Evolutionary conservation across 2,329 filamentous ascomycete species (phyloP).

Genomic region (Neonectria magnoliae): DNA sequence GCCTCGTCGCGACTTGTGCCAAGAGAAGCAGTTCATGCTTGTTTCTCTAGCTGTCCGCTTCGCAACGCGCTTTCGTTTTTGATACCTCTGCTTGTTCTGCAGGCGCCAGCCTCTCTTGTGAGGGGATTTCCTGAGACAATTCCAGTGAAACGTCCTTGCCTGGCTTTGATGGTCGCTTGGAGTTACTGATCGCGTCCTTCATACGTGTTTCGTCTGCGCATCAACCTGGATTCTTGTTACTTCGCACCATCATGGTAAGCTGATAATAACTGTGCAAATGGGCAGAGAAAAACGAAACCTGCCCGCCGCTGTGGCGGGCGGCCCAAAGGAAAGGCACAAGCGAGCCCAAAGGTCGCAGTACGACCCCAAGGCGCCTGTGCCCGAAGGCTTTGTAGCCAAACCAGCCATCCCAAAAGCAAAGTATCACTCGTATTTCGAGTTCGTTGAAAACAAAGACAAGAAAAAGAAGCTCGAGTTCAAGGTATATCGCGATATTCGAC

Average conservation of each 20-base stretch:
- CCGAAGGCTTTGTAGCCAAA: conserved; percentile 50
- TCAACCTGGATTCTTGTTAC: conserved; percentile 24
- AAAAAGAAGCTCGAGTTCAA: conserved; percentile 72
- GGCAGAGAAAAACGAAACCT: conserved; percentile 49
- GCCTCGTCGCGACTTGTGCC: conserved; percentile 36
- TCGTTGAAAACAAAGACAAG: conserved; percentile 71
- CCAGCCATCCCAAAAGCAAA: conserved; percentile 58
- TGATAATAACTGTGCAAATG: conserved; percentile 45
- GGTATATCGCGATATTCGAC: conserved; percentile 54
- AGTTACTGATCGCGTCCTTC: conserved; percentile 33
- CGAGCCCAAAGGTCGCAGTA: conserved; percentile 46
- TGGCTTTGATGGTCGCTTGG: conserved; percentile 29
- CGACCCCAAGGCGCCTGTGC: conserved; percentile 48
- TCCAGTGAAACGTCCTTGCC: conserved; percentile 26
- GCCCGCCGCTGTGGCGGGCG: conserved; percentile 43
- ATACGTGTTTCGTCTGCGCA: conserved; percentile 23
- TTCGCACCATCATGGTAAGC: conserved; percentile 43
- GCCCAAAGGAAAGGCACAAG: conserved; percentile 50
- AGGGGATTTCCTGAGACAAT: conserved; percentile 24
- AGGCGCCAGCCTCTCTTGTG: conserved; percentile 19
- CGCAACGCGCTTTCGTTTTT: conserved; percentile 18
- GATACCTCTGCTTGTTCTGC: conserved; percentile 12
- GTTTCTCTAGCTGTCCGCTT: conserved; percentile 34
- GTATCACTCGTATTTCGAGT: conserved; percentile 71
- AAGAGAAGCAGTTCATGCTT: conserved; percentile 33